phyloP scores from a whole-genome alignment of 805 yeast species.

The Jamesozyma rosinii region DNA sequence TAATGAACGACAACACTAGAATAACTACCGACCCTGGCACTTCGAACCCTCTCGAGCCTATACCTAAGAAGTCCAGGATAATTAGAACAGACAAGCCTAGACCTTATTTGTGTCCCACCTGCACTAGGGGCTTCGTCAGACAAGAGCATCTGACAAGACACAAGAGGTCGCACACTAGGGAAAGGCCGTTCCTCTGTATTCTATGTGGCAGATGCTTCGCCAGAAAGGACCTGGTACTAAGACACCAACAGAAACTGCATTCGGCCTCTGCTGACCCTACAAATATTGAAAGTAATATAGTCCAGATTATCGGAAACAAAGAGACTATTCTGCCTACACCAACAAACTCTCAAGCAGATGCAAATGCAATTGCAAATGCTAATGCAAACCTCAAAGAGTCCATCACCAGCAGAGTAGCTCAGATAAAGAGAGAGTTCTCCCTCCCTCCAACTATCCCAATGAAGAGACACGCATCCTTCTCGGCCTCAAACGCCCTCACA shows the following conservation, averaged over 20 bases:
- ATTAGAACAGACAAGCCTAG: conserved; percentile 89
- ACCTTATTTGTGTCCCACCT: conserved; percentile 81
- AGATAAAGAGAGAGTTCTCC: neutral
- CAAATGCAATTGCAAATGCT: neutral
- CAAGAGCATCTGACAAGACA: conserved; percentile 90
- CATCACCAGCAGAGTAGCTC: neutral
- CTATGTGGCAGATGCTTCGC: conserved; percentile 96
- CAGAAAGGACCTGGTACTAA: conserved; percentile 71
- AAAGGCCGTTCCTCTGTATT: conserved; percentile 92
- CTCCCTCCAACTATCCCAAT: neutral
- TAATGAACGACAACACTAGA: no score
- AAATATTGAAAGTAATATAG: conserved; percentile 29
- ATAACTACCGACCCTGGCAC: no score
- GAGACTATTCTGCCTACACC: conserved; percentile 32
- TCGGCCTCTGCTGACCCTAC: conserved; percentile 26
- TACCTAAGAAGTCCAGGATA: conserved; percentile 75
- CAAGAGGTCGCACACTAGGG: conserved; percentile 89
- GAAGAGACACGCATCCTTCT: conserved; percentile 35
- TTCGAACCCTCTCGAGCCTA: conserved; percentile 37
- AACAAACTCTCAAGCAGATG: conserved; percentile 1
- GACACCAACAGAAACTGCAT: conserved; percentile 94
- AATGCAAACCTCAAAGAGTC: neutral
- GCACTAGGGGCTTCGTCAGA: conserved; percentile 93
- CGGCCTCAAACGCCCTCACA: conserved; percentile 32
- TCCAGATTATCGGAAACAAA: conserved; percentile 33